phyloP scores from a whole-genome alignment of 148 eudicot species.

The Polygonum aviculare region DNA sequence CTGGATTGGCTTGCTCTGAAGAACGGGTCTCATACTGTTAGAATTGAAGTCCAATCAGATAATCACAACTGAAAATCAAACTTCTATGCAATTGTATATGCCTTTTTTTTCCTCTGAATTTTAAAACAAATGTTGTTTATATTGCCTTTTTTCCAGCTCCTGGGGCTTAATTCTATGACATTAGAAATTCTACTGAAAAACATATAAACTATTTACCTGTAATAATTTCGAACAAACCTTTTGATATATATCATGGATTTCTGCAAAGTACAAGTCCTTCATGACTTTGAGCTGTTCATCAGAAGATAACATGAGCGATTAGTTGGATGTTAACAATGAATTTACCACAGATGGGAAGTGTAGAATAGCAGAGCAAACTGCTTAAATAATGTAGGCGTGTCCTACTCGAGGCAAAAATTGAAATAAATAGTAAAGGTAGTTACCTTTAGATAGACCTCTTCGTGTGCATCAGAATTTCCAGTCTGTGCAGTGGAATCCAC shows the following conservation, averaged over 20 bases:
- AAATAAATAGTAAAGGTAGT: neutral
- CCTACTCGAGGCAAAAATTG: neutral
- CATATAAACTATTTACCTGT: slow-evolving; percentile 55
- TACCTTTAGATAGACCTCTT: slow-evolving; percentile 93
- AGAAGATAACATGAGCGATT: slow-evolving; percentile 10
- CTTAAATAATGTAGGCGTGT: neutral
- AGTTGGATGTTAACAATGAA: slow-evolving; percentile 1
- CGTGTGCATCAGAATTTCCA: slow-evolving; percentile 72
- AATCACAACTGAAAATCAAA: neutral
- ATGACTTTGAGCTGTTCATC: slow-evolving; percentile 58
- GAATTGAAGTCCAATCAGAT: neutral
- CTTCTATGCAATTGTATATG: neutral
- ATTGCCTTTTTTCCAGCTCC: neutral
- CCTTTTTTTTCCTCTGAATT: neutral
- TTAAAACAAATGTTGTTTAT: neutral
- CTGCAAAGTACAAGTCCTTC: slow-evolving; percentile 62
- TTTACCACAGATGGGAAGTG: neutral
- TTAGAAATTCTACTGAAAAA: neutral
- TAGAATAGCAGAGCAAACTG: neutral
- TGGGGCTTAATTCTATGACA: neutral
- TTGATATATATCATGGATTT: slow-evolving; percentile 63
- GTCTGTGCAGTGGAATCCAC: slow-evolving; percentile 84
- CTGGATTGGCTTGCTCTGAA: slow-evolving; percentile 48
- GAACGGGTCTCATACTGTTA: slow-evolving; percentile 67
- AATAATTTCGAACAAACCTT: slow-evolving; percentile 62